phyloP scores from a whole-genome alignment of 768 basidiomycete genomes.

The Holtermanniella nyarrowii region DNA sequence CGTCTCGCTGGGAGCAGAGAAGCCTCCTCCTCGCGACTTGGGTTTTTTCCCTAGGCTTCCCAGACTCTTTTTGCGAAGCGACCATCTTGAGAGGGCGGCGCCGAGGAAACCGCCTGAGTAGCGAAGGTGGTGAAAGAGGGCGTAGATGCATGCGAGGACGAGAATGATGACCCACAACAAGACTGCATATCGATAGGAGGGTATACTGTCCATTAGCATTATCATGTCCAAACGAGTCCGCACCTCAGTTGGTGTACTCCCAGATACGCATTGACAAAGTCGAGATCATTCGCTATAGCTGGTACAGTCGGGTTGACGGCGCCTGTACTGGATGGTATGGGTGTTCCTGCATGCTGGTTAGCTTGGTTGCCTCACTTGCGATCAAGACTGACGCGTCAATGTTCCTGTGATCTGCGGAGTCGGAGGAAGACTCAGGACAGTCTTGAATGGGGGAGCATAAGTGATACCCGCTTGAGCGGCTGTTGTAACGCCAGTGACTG shows the following conservation, averaged over 20 bases:
- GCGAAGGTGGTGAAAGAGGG: constrained; percentile 33
- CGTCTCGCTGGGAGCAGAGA: constrained; percentile 6
- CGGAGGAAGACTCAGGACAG: constrained; percentile 20
- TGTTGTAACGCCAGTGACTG: constrained; percentile 25
- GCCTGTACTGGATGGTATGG: constrained; percentile 14
- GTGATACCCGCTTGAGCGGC: constrained; percentile 20
- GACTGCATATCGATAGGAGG: constrained; percentile 39
- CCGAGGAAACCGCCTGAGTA: constrained; percentile 42
- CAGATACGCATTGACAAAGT: constrained; percentile 36
- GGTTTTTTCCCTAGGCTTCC: constrained; percentile 44
- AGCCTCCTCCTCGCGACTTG: constrained; percentile 21
- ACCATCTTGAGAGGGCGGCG: constrained; percentile 50
- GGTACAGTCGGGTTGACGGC: constrained; percentile 19
- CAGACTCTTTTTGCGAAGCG: constrained; percentile 37
- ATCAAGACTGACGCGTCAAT: constrained; percentile 20
- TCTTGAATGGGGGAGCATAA: constrained; percentile 34
- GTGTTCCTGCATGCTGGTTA: background rate
- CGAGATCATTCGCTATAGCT: constrained; percentile 26
- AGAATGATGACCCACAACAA: constrained; percentile 37
- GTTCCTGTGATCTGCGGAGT: constrained; percentile 22
- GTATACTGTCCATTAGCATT: constrained; percentile 14
- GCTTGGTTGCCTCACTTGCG: background rate
- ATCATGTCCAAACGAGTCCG: constrained; percentile 2
- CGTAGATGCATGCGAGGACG: constrained; percentile 25
- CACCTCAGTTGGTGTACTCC: constrained; percentile 39